Percentiles rank a stretch among this genome's conserved stretches.
These are phyloP conservation scores for Entomortierella parvispora DNA, from an alignment of 192 early-diverging fungal genomes.

Conservation along the genomic window DNA sequence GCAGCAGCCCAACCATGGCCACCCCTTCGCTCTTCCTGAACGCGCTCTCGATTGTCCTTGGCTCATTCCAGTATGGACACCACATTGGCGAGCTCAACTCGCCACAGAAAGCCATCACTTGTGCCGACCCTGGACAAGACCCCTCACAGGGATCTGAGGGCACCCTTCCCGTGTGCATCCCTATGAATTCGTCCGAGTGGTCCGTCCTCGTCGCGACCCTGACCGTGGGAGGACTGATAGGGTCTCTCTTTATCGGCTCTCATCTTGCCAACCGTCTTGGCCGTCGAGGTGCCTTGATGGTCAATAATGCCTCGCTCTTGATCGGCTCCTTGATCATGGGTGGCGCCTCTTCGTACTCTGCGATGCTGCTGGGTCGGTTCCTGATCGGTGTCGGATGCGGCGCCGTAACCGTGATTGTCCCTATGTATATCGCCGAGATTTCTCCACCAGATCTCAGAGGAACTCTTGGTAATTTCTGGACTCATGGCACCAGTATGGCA, in stretches of 20 bases:
- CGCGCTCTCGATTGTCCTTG: constrained; percentile 53
- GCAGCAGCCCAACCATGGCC: constrained; percentile 21
- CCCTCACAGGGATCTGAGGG: background rate
- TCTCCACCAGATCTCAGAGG: constrained; percentile 77
- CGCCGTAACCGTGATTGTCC: constrained; percentile 77
- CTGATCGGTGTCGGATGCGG: constrained; percentile 84
- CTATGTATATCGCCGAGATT: constrained; percentile 84
- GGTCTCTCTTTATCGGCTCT: constrained; percentile 73
- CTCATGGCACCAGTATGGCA: too few species aligned
- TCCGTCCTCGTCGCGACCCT: constrained; percentile 67
- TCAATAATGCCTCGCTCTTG: constrained; percentile 72
- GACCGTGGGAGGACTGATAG: constrained; percentile 80
- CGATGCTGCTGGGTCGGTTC: constrained; percentile 74
- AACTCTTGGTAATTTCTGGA: constrained; percentile 72
- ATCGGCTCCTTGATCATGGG: constrained; percentile 72
- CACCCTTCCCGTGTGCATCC: constrained; percentile 71
- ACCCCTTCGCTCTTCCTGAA: constrained; percentile 52
- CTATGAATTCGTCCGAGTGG: constrained; percentile 71
- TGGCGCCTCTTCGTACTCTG: constrained; percentile 58
- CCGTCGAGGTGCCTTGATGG: constrained; percentile 71
- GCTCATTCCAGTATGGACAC: constrained; percentile 69
- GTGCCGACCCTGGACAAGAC: background rate
- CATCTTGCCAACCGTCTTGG: constrained; percentile 73
- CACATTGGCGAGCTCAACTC: constrained; percentile 71
- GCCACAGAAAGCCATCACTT: constrained; percentile 62